Evolutionary conservation across 306 rosid species (phyloP).

Genomic region (Biancaea sappan): DNA sequence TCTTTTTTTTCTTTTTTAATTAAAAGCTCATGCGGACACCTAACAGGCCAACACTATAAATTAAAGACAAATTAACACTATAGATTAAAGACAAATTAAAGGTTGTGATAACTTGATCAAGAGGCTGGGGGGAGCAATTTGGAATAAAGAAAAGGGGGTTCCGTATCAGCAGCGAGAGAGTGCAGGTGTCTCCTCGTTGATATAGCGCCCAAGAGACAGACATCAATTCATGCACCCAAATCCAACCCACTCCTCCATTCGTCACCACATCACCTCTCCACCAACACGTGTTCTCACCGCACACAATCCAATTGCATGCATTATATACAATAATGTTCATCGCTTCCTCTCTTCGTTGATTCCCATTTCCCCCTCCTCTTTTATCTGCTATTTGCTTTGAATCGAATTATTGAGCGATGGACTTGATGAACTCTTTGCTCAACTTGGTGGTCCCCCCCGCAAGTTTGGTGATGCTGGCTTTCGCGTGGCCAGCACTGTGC

Average conservation of each 20-base stretch:
- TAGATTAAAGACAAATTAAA: too few species aligned
- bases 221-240: slow-evolving; percentile 38
- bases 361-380: too few species aligned
- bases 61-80: too few species aligned
- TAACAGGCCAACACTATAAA: too few species aligned
- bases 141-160: too few species aligned
- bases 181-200: neutral
- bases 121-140: too few species aligned
- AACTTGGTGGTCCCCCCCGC: slow-evolving; percentile 78
- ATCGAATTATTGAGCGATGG: slow-evolving; percentile 36
- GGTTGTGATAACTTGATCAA: too few species aligned
- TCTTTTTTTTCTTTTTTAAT: too few species aligned
- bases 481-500: slow-evolving; percentile 82
- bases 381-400: neutral
- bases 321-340: too few species aligned
- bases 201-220: neutral
- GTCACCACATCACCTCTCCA: slow-evolving; percentile 42
- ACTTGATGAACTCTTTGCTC: slow-evolving; percentile 54
- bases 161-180: too few species aligned
- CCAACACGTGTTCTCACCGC: slow-evolving; percentile 49
- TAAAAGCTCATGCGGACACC: too few species aligned
- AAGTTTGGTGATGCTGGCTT: slow-evolving; percentile 65
- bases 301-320: neutral
- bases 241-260: slow-evolving; percentile 50
- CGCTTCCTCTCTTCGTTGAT: too few species aligned